Evolutionary conservation across 371 early-diverging fungal genomes (phyloP), one percentile per base, ranked within the genome.

Genomic region (Mucor irregularis): DNA sequence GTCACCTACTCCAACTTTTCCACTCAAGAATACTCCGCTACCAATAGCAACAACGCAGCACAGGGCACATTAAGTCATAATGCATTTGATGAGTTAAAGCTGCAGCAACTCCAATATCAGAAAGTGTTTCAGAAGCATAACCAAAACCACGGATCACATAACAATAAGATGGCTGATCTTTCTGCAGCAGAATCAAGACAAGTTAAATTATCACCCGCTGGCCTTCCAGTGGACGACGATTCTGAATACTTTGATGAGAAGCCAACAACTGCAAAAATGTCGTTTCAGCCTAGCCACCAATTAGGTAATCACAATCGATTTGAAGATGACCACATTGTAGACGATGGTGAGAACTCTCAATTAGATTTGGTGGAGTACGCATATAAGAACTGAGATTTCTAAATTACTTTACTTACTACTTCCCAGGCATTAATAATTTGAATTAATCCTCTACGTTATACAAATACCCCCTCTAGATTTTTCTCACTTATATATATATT

Each of bases 41-140:
- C 49, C 1, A 11, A 14, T 0, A 54, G 49, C 33, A 30, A 49
- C 29, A 44, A 21, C 33, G 50, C 44, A 17, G 30, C 33, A 1
- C 60, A 64, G 56, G 65, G 52, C 0, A 52, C 51, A 19, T 22
- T 51, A 28, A 56, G 55, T 17, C 44, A 55, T n/a, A 59, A 37
- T 14, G 53, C 66, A 7, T 56, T 61, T 31, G 66, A 65, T 45
- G 66, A 61, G 16, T 29, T 65, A 17, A 65, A 59, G 35, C n/a
- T 58, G n/a, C 64, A 64, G 14, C 64, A 64, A 49, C 35, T 64
- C 1, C 64, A 64, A 45, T 64, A 64, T 19, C 64, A 64, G 30
- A 54, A 55, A 22, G 54, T 64, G 5, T 64, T 64, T n/a, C 59
- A 58, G 14, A 64, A 64, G 9, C 59, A 64, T 19, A 64, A 59